These are phyloP conservation scores for Umbellularia californica DNA, from an alignment of 164 flowering plant genomes.

Conservation along the genomic window DNA sequence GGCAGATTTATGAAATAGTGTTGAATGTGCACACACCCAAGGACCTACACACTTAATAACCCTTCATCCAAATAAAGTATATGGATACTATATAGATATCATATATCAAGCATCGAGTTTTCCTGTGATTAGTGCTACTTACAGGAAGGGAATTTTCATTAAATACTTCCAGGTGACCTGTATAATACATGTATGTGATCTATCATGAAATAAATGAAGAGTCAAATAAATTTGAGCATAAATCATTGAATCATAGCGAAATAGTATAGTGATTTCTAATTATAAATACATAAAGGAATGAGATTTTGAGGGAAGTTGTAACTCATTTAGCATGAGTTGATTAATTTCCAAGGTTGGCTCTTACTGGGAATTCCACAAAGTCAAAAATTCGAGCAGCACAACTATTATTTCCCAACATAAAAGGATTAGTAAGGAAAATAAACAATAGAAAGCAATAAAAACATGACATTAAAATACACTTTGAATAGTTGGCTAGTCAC, in stretches of 20 bases:
- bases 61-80: neutral
- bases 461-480: conserved; percentile 79
- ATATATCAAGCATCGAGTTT: neutral
- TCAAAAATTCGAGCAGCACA: conserved; percentile 85
- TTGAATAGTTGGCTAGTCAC: conserved; percentile 97
- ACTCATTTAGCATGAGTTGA: neutral
- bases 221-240: neutral
- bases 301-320: neutral
- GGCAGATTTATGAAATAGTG: no score
- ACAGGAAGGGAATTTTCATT: conserved; percentile 92
- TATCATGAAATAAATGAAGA: conserved; percentile 18
- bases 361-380: conserved; percentile 89
- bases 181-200: conserved; percentile 99
- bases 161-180: conserved; percentile 96
- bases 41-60: neutral
- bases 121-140: conserved; percentile 25
- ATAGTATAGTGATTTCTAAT: neutral
- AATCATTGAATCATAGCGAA: neutral
- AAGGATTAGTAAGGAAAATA: neutral
- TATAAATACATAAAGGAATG: neutral
- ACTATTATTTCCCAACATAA: neutral
- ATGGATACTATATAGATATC: neutral
- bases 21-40: neutral
- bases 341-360: conserved; percentile 68
- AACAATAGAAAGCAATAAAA: neutral